A percentile compares a stretch with the other conserved stretches of the same genome.
phyloP scores from a whole-genome alignment of 257 asterid species.

The Plantago elongata region DNA sequence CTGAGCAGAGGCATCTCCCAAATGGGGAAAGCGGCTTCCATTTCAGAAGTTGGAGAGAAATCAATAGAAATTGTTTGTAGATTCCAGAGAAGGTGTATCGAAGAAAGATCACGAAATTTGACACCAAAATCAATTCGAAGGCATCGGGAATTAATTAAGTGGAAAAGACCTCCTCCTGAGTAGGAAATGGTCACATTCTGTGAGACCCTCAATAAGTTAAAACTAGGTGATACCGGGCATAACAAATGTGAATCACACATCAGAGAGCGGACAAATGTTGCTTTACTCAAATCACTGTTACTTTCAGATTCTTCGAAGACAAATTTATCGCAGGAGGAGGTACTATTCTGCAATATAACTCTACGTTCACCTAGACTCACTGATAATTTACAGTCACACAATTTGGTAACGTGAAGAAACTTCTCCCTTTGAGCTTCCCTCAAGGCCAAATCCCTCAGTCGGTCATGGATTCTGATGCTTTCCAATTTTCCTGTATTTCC shows the following conservation, averaged over 20 bases:
- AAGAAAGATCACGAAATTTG: background rate
- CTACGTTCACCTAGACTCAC: background rate
- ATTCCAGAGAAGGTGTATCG: slow-evolving; percentile 3
- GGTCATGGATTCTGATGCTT: background rate
- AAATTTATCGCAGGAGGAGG: background rate
- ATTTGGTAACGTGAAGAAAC: background rate
- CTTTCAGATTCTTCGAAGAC: background rate
- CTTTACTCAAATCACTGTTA: background rate
- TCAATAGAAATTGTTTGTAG: background rate
- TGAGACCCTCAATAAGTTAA: background rate
- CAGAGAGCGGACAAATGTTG: background rate
- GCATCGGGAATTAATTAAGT: slow-evolving; percentile 3
- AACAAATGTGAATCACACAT: background rate
- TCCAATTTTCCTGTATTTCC: background rate
- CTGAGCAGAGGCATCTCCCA: slow-evolving; percentile 6
- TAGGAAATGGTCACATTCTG: background rate
- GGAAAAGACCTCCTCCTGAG: background rate
- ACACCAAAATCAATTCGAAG: background rate
- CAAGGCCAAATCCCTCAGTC: background rate
- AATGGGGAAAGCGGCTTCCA: slow-evolving; percentile 1
- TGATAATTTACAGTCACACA: background rate
- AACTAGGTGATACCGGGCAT: background rate
- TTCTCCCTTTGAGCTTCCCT: slow-evolving; percentile 1
- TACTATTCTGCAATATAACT: background rate
- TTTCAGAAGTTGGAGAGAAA: background rate